A percentile compares a stretch with the other conserved stretches of the same genome.
phyloP scores from a whole-genome alignment of 2,329 filamentous ascomycete genomes.

The Sarocladium brachiariae region DNA sequence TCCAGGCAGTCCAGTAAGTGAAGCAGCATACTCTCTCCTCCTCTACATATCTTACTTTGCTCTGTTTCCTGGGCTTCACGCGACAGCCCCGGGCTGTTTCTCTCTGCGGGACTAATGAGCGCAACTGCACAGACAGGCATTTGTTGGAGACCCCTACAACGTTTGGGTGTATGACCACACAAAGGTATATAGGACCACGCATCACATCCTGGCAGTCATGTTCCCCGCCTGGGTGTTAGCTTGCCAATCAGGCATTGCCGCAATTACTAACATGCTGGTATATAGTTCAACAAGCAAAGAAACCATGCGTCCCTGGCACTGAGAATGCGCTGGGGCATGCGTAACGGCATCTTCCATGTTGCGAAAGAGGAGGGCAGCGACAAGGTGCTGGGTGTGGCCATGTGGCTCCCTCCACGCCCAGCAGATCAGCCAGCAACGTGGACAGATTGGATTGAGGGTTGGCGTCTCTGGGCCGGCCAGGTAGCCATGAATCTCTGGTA shows the following conservation, averaged over 20 bases:
- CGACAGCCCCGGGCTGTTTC: background rate
- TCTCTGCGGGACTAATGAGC: background rate
- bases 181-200: conserved; percentile 31
- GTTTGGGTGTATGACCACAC: conserved; percentile 56
- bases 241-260: background rate
- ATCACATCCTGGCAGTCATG: background rate
- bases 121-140: conserved; percentile 39
- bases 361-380: conserved; percentile 51
- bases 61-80: no score
- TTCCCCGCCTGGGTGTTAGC: background rate
- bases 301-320: conserved; percentile 58
- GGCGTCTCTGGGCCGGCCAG: conserved; percentile 61
- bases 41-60: no score
- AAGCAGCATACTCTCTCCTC: no score
- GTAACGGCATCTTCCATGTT: conserved; percentile 62
- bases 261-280: background rate
- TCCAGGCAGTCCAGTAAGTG: conserved; percentile 54
- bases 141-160: conserved; percentile 61
- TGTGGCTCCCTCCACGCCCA: conserved; percentile 59
- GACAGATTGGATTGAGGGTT: conserved; percentile 55
- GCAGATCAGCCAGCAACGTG: conserved; percentile 45
- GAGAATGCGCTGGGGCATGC: conserved; percentile 64
- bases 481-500: conserved; percentile 60
- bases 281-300: conserved; percentile 49
- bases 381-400: conserved; percentile 61